Conservation (phyloP, 164 flowering plant genomes). For the Annona squamosa region DNA sequence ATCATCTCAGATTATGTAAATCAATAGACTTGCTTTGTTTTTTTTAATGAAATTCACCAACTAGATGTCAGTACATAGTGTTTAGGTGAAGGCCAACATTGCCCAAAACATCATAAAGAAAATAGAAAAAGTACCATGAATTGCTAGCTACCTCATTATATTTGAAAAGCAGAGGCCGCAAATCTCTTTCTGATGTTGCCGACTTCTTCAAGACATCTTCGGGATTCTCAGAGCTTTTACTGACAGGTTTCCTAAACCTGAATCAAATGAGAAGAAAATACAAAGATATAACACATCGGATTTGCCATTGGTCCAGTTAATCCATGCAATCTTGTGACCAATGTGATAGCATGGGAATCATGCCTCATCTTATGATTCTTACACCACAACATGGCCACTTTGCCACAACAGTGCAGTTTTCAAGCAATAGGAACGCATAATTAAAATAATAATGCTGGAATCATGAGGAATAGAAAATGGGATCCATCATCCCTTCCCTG, state of each 20-base stretch:
- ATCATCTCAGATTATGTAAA: too few relatives aligned
- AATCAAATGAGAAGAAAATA: conserved; percentile 7
- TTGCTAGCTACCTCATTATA: conserved; percentile 65
- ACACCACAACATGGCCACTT: too few relatives aligned
- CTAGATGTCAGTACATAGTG: neutral
- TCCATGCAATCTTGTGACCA: too few relatives aligned
- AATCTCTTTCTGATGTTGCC: conserved; percentile 50
- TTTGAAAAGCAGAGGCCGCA: conserved; percentile 70
- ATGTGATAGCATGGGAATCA: too few relatives aligned
- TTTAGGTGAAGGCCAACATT: neutral
- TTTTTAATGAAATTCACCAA: neutral
- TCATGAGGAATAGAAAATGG: too few relatives aligned
- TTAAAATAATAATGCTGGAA: too few relatives aligned
- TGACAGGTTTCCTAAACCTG: conserved; percentile 60
- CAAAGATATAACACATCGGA: neutral
- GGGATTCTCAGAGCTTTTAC: conserved; percentile 32
- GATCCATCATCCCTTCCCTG: too few relatives aligned
- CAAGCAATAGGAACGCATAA: too few relatives aligned
- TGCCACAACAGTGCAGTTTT: too few relatives aligned
- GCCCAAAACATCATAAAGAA: neutral
- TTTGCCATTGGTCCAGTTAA: neutral
- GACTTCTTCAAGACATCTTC: conserved; percentile 23
- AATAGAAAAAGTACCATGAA: neutral
- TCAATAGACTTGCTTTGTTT: too few relatives aligned
- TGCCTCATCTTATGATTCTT: too few relatives aligned